Conservation (phyloP, 345 rosid genomes). For the Murraya paniculata region DNA sequence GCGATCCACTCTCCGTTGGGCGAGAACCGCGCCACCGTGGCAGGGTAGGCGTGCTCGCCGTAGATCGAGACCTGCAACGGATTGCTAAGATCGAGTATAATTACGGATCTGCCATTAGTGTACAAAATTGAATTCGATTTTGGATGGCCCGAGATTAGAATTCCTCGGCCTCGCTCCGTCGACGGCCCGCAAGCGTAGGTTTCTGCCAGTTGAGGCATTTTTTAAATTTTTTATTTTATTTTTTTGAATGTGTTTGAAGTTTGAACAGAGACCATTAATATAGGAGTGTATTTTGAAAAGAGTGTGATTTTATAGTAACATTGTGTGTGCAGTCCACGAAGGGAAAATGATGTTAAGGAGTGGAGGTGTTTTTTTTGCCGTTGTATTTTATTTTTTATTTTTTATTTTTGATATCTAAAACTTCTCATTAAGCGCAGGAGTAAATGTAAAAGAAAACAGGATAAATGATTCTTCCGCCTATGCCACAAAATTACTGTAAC, state of each 20-base stretch:
- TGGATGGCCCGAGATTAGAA: conserved; percentile 72
- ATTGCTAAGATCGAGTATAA: conserved; percentile 75
- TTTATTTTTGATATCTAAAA: no score
- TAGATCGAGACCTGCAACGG: conserved; percentile 80
- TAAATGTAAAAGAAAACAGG: no score
- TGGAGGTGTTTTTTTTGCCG: no score
- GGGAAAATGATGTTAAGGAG: not conserved
- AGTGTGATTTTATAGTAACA: not conserved
- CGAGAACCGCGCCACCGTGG: conserved; percentile 89
- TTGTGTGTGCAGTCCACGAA: not conserved
- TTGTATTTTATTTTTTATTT: no score
- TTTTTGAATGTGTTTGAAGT: not conserved
- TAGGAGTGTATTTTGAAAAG: not conserved
- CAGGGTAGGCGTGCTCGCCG: conserved; percentile 90
- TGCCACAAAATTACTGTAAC: no score
- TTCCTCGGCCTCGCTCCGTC: conserved; percentile 93
- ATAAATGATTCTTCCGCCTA: no score
- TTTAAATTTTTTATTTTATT: not conserved
- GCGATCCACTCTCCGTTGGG: conserved; percentile 99
- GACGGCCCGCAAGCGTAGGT: conserved; percentile 86
- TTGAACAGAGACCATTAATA: not conserved
- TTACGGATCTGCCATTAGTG: conserved; percentile 86
- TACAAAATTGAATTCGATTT: conserved; percentile 71
- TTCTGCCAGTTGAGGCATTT: conserved; percentile 55
- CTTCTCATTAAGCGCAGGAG: no score